These are phyloP conservation scores for Aspergillus glaucus DNA, from an alignment of 2,329 filamentous ascomycete genomes.

Conservation along the genomic window DNA sequence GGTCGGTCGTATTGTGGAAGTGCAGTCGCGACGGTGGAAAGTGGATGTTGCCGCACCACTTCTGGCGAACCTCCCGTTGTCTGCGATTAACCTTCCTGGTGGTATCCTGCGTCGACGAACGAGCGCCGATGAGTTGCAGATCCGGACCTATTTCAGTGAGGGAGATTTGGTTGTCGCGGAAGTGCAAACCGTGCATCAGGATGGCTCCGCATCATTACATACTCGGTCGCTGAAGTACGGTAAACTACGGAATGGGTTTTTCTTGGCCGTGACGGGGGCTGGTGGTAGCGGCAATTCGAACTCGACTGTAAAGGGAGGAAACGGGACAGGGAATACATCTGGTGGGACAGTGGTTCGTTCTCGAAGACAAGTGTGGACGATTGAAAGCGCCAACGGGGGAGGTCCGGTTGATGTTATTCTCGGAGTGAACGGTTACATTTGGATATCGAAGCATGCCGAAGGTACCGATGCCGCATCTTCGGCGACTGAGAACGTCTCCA, in stretches of 20 bases:
- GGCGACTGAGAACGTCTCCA: conserved; percentile 50
- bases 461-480: conserved; percentile 37
- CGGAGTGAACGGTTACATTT: conserved; percentile 95
- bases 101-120: conserved; percentile 87
- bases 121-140: conserved; percentile 93
- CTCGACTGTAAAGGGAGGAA: conserved; percentile 26
- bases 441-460: conserved; percentile 79
- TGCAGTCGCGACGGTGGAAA: conserved; percentile 89
- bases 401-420: conserved; percentile 74
- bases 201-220: conserved; percentile 81
- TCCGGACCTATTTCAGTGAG: conserved; percentile 93
- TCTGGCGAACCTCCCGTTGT: conserved; percentile 77
- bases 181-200: conserved; percentile 80
- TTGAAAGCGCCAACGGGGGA: conserved; percentile 45
- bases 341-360: conserved; percentile 57
- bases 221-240: conserved; percentile 89
- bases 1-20: conserved; percentile 86
- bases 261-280: conserved; percentile 72
- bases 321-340: conserved; percentile 46
- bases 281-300: conserved; percentile 58
- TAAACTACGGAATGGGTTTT: conserved; percentile 88
- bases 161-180: conserved; percentile 91
- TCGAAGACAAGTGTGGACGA: conserved; percentile 80
- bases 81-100: conserved; percentile 88
- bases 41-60: conserved; percentile 88